Evolutionary conservation across 345 rosid genomes (phyloP).

Genomic region (Eucalyptus marginata): DNA sequence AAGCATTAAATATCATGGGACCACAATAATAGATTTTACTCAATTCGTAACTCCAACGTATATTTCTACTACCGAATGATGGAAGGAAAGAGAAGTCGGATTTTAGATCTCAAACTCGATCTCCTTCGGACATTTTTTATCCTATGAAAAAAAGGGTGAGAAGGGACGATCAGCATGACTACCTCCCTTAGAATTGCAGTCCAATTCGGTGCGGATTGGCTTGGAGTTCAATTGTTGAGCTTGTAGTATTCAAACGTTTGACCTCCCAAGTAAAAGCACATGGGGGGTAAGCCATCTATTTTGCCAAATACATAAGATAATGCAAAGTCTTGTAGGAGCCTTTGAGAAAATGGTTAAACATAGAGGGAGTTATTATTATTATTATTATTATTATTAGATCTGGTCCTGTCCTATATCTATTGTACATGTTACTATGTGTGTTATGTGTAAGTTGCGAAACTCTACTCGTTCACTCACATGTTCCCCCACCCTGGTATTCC

Average conservation of each 20-base stretch:
- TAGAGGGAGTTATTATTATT: neutral
- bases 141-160: neutral
- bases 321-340: neutral
- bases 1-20: neutral
- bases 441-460: too few species aligned
- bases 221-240: neutral
- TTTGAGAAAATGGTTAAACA: neutral
- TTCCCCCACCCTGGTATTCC: accelerated
- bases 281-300: neutral
- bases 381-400: too few species aligned
- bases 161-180: neutral
- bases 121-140: neutral
- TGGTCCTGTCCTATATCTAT: too few species aligned
- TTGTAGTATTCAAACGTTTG: neutral
- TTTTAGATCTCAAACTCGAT: neutral
- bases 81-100: neutral
- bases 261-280: neutral
- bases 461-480: too few species aligned
- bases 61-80: neutral
- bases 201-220: neutral
- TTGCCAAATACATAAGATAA: neutral
- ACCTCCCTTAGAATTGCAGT: neutral
- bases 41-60: neutral
- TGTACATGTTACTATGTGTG: too few species aligned
- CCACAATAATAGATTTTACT: neutral